These are phyloP conservation scores for Rhodotorula sp. DNA, from an alignment of 1,284 basidiomycete species.

Conservation along the genomic window DNA sequence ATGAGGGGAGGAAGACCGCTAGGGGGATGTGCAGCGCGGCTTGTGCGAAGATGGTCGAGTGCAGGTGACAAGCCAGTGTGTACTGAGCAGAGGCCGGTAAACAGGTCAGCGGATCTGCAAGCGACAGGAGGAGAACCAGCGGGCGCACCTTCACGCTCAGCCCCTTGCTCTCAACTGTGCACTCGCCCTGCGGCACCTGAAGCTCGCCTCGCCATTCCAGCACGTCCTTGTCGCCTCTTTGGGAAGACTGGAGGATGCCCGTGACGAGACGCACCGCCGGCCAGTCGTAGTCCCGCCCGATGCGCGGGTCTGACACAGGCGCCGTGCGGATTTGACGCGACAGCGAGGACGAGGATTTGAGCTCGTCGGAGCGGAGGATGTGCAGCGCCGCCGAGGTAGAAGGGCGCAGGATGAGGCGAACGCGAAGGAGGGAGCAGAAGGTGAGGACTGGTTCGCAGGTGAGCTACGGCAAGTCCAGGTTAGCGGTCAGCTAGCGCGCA, in stretches of 20 bases:
- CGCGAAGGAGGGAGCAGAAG: not conserved
- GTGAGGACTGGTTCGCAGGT: not conserved
- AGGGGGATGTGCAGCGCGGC: slow-evolving; percentile 9
- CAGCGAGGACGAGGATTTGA: slow-evolving; percentile 4
- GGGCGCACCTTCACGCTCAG: slow-evolving; percentile 16
- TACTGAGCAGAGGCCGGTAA: slow-evolving; percentile 14
- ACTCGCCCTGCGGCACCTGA: slow-evolving; percentile 2
- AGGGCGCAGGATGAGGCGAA: slow-evolving; percentile 14
- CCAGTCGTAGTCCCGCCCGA: slow-evolving; percentile 17
- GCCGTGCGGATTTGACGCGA: slow-evolving; percentile 24
- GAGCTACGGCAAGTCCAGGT: not conserved
- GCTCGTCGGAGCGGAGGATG: slow-evolving; percentile 1
- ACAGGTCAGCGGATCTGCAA: too few species aligned
- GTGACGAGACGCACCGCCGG: slow-evolving; percentile 10
- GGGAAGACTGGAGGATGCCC: not conserved
- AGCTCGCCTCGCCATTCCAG: slow-evolving; percentile 16
- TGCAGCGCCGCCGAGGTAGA: not conserved
- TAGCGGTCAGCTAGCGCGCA: not conserved
- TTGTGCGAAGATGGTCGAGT: slow-evolving; percentile 18
- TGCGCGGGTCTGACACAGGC: slow-evolving; percentile 10
- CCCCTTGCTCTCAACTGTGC: slow-evolving; percentile 14
- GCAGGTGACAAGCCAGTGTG: slow-evolving; percentile 13
- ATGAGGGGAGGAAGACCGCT: slow-evolving; percentile 23
- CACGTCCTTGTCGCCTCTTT: not conserved
- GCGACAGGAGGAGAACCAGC: not conserved